Base-by-base conservation (phyloP, 495 filamentous ascomycete genomes). In the Xylaria scruposa region DNA sequence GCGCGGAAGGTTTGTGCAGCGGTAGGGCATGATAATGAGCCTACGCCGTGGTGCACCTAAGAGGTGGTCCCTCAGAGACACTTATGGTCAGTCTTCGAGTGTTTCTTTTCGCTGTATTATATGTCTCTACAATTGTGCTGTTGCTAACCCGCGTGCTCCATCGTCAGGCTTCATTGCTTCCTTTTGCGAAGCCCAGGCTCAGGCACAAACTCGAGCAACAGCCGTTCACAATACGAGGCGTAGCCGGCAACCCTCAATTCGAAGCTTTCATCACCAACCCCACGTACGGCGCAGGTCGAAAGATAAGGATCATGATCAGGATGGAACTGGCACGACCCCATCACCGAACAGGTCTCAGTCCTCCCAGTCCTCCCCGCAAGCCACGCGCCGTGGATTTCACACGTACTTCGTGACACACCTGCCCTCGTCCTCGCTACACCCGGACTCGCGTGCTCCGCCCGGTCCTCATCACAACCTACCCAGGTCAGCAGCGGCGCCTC, bases 351-450 rank as follows among this genome's bases (percentile, higher is more conserved):
- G 67, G 65, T 53, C 70, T 36, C 75, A 29, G 24, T 47, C 17
- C 38, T 62, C 42, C 64, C 69, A 70, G 61, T 63, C 38, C 3
- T 42, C 63, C 53, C 51, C 40, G 68, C 64, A 62, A 67, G 15
- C 49, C 56, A 74, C 81, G 64, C 85, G 81, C 6, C 91, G 91
- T 33, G 79, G 84, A 72, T 98, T 98, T 82, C 94, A 97, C 83
- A 93, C 96, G 73, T 99, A 99, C 85, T 99, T 99, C 79, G 92
- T 98, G 44, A 97, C 96, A 6, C 92, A 98, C 80, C 87, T 99
- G 0, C 96, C 96, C 7, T 97, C 94, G 26, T 95, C 93, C 53
- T 98, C 95, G 0, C 86, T 98, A 17, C 93, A 97, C 76, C 95
- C 96, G 12, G 96, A 99, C 77, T 92, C 93, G 24, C 88, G 83